Percentiles rank a stretch among this genome's conserved stretches.
Evolutionary conservation across 768 basidiomycete species (phyloP).

Genomic region (Aureoboletus auriporus): DNA sequence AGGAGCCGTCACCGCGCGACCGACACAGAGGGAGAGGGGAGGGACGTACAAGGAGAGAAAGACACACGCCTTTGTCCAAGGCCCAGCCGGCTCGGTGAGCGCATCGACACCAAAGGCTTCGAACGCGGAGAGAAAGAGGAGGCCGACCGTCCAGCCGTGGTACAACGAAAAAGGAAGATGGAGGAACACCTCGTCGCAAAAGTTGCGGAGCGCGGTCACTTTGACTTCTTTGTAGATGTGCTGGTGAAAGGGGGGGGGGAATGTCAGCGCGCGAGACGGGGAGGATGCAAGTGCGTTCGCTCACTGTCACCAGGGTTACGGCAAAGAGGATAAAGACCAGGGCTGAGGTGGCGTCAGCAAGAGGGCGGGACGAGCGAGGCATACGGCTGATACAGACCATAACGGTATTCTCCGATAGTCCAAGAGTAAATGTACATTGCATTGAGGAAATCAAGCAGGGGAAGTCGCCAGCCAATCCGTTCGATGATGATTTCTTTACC

Average conservation of each 20-base stretch:
- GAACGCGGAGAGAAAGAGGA: slow-evolving; percentile 52
- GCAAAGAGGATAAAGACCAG: slow-evolving; percentile 40
- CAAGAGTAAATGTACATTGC: slow-evolving; percentile 61
- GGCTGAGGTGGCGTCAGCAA: slow-evolving; percentile 23
- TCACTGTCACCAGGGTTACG: slow-evolving; percentile 49
- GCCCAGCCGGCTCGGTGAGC: slow-evolving; percentile 43
- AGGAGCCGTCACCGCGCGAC: neutral
- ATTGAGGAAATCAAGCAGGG: slow-evolving; percentile 60
- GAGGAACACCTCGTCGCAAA: slow-evolving; percentile 60
- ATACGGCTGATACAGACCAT: slow-evolving; percentile 26
- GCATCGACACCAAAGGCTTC: slow-evolving; percentile 62
- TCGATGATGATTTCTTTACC: slow-evolving; percentile 59
- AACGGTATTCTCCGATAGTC: slow-evolving; percentile 47
- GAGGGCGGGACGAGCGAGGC: neutral
- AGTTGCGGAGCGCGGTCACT: slow-evolving; percentile 43
- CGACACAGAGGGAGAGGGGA: neutral
- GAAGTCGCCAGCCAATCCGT: slow-evolving; percentile 63
- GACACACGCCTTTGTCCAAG: slow-evolving; percentile 61
- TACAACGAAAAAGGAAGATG: slow-evolving; percentile 72
- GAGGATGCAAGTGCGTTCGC: neutral
- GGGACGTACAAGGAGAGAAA: slow-evolving; percentile 49
- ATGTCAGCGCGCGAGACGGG: slow-evolving; percentile 10
- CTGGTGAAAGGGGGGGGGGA: slow-evolving; percentile 9
- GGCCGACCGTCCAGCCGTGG: slow-evolving; percentile 57
- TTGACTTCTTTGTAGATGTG: slow-evolving; percentile 70